These are phyloP conservation scores for Lepidium didymum DNA, from an alignment of 345 rosid genomes.

Conservation along the genomic window DNA sequence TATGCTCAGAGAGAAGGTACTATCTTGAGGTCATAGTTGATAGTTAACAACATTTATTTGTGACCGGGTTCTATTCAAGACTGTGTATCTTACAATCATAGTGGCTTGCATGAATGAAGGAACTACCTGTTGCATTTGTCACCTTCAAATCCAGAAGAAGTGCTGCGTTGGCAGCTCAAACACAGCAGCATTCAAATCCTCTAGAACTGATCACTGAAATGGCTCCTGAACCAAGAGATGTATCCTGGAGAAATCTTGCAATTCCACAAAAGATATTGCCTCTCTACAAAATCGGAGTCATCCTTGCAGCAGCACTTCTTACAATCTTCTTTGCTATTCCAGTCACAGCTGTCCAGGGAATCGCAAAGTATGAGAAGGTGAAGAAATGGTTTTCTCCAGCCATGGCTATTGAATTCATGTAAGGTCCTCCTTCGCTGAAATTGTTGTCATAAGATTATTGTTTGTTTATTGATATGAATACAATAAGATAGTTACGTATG, in stretches of 20 bases:
- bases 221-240: conserved; percentile 87
- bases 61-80: background rate
- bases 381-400: conserved; percentile 88
- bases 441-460: background rate
- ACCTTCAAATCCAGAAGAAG: conserved; percentile 64
- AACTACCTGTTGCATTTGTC: conserved; percentile 75
- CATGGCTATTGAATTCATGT: conserved; percentile 71
- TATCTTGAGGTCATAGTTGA: conserved; percentile 1
- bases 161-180: conserved; percentile 67
- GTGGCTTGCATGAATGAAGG: conserved; percentile 38
- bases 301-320: conserved; percentile 67
- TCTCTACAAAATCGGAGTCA: conserved; percentile 53
- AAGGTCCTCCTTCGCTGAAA: conserved; percentile 5
- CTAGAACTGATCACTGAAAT: conserved; percentile 61
- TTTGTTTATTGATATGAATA: conserved; percentile 1
- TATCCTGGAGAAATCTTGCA: conserved; percentile 66
- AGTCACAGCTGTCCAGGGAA: conserved; percentile 92
- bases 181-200: conserved; percentile 80
- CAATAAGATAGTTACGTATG: background rate
- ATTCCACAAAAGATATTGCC: conserved; percentile 46
- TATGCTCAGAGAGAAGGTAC: conserved; percentile 59
- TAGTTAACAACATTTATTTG: background rate
- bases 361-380: conserved; percentile 76
- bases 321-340: conserved; percentile 87
- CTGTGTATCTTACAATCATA: background rate